A percentile compares a stretch with the other conserved stretches of the same genome.
Evolutionary conservation across 2,329 filamentous ascomycete genomes (phyloP).

Genomic region (Exophiala bonariae): DNA sequence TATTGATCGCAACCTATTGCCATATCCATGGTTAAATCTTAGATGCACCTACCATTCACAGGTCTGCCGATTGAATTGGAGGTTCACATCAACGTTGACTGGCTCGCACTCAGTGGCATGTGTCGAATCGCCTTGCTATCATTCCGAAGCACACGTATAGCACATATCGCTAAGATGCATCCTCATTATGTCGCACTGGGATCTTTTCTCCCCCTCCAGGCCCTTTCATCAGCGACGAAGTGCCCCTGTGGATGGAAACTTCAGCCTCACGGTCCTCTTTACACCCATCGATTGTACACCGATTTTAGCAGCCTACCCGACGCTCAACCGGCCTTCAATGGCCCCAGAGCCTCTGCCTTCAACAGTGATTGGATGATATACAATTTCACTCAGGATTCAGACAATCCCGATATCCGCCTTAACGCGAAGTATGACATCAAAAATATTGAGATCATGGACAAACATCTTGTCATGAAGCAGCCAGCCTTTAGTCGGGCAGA

Average conservation of each 20-base stretch:
- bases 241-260: constrained; percentile 25
- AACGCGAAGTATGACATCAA: constrained; percentile 27
- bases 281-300: constrained; percentile 30
- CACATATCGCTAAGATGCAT: constrained; percentile 11
- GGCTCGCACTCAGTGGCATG: not conserved
- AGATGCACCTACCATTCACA: too few relatives aligned
- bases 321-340: constrained; percentile 21
- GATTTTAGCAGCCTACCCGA: constrained; percentile 28
- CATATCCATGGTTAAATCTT: too few relatives aligned
- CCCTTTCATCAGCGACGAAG: not conserved
- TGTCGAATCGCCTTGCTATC: not conserved
- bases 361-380: constrained; percentile 31
- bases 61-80: too few relatives aligned
- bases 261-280: constrained; percentile 25
- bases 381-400: constrained; percentile 27
- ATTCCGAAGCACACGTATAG: not conserved
- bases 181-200: too few relatives aligned
- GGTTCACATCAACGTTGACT: too few relatives aligned
- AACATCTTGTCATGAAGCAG: constrained; percentile 29
- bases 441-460: constrained; percentile 31
- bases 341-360: constrained; percentile 22
- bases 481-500: constrained; percentile 26
- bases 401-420: constrained; percentile 27
- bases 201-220: not conserved
- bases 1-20: constrained; percentile 14